Conservation (phyloP, 148 eudicot genomes). For the Suaeda aralocaspica region DNA sequence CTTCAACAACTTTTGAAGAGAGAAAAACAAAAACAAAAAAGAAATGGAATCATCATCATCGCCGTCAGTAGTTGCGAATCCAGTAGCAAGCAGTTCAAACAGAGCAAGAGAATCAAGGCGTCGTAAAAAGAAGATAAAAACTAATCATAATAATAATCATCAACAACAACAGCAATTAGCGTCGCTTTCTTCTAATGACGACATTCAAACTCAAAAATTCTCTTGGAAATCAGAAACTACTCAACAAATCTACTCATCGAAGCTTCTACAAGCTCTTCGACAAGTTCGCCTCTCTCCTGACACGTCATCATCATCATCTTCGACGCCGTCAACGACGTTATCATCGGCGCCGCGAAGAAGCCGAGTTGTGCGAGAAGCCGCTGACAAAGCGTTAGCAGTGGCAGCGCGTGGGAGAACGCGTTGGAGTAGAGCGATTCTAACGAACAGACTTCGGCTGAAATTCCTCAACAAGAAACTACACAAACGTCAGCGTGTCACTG, state of each 20-base stretch:
- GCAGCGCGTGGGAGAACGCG: slow-evolving; percentile 75
- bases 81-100: slow-evolving; percentile 37
- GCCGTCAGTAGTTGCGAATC: slow-evolving; percentile 34
- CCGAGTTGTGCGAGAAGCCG: slow-evolving; percentile 65
- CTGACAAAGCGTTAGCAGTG: slow-evolving; percentile 62
- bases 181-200: slow-evolving; percentile 12
- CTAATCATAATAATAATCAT: slow-evolving; percentile 14
- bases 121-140: slow-evolving; percentile 46
- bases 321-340: slow-evolving; percentile 14
- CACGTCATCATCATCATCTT: slow-evolving; percentile 8
- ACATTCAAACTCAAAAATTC: slow-evolving; percentile 2
- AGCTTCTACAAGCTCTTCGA: slow-evolving; percentile 66
- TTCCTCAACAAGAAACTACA: slow-evolving; percentile 42
- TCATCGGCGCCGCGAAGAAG: slow-evolving; percentile 44
- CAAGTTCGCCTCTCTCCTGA: slow-evolving; percentile 44
- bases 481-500: slow-evolving; percentile 32
- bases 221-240: slow-evolving; percentile 80
- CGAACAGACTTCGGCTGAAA: slow-evolving; percentile 61
- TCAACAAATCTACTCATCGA: slow-evolving; percentile 66
- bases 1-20: neutral
- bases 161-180: slow-evolving; percentile 11
- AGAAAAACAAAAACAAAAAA: neutral
- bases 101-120: slow-evolving; percentile 39
- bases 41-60: slow-evolving; percentile 31
- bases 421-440: slow-evolving; percentile 90